These are phyloP conservation scores for Pythium folliculosum DNA, from an alignment of 352 stramenopile genomes.

Conservation along the genomic window DNA sequence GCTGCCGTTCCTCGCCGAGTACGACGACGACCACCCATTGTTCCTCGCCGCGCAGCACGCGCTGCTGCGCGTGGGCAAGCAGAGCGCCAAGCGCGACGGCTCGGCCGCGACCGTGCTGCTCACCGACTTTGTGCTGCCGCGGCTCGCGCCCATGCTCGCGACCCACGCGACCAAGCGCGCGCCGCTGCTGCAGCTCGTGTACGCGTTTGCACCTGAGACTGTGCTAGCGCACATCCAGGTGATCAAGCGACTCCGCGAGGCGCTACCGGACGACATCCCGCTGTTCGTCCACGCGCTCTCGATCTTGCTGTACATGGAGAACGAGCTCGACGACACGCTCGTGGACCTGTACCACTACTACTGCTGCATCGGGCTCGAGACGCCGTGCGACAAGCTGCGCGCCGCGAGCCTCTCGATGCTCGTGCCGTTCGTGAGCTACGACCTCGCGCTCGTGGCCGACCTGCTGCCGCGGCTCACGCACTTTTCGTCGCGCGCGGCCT, in stretches of 20 bases:
- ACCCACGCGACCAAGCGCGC: conserved; percentile 45
- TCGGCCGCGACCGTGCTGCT: conserved; percentile 48
- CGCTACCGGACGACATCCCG: conserved; percentile 55
- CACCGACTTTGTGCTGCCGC: conserved; percentile 57
- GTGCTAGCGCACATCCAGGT: conserved; percentile 66
- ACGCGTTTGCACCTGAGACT: conserved; percentile 57
- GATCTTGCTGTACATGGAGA: conserved; percentile 74
- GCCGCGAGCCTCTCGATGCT: conserved; percentile 83
- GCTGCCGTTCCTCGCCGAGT: conserved; percentile 49
- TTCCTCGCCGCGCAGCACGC: conserved; percentile 41
- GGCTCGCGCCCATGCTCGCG: conserved; percentile 35
- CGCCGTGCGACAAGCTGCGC: conserved; percentile 70
- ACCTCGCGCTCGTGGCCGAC: conserved; percentile 50
- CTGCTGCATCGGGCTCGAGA: conserved; percentile 80
- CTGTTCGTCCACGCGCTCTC: conserved; percentile 77
- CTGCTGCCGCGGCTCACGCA: conserved; percentile 66
- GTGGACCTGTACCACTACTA: conserved; percentile 89
- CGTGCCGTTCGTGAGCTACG: conserved; percentile 45
- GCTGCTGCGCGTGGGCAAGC: conserved; percentile 41
- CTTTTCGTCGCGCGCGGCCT: conserved; percentile 59
- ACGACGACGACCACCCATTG: conserved; percentile 45
- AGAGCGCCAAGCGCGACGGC: conserved; percentile 52
- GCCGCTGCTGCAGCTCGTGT: conserved; percentile 55
- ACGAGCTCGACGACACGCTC: conserved; percentile 64
- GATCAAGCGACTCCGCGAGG: conserved; percentile 78